A percentile compares a stretch with the other conserved stretches of the same genome.
Evolutionary conservation across 805 yeast species (phyloP).

Genomic region (Zygosaccharomyces lentus): DNA sequence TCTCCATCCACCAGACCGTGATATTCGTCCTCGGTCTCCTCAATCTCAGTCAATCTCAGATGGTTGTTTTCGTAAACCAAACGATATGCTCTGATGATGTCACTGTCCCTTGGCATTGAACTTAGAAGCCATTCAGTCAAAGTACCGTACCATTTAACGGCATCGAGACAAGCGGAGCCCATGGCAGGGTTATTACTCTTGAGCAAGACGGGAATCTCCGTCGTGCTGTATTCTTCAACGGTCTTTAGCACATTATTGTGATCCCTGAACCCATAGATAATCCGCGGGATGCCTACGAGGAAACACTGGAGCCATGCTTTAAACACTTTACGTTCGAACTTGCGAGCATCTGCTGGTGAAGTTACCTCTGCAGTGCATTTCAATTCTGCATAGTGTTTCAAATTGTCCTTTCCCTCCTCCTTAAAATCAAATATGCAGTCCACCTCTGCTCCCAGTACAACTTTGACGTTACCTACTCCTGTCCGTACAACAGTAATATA

Average conservation of each 20-base stretch:
- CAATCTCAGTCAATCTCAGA: slow-evolving; percentile 45
- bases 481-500: slow-evolving; percentile 77
- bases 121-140: slow-evolving; percentile 71
- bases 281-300: slow-evolving; percentile 73
- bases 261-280: slow-evolving; percentile 85
- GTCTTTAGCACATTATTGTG: slow-evolving; percentile 57
- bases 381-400: slow-evolving; percentile 77
- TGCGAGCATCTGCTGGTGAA: slow-evolving; percentile 52
- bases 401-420: slow-evolving; percentile 42
- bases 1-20: slow-evolving; percentile 38
- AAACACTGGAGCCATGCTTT: slow-evolving; percentile 93
- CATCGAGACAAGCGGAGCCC: slow-evolving; percentile 67
- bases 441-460: slow-evolving; percentile 83
- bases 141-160: slow-evolving; percentile 83
- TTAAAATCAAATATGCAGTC: slow-evolving; percentile 85
- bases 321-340: slow-evolving; percentile 72
- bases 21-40: slow-evolving; percentile 36
- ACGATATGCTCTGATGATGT: slow-evolving; percentile 52
- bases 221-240: slow-evolving; percentile 73
- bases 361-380: slow-evolving; percentile 63
- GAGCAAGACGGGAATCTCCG: slow-evolving; percentile 67
- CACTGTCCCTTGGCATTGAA: slow-evolving; percentile 48
- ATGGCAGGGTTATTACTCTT: slow-evolving; percentile 42
- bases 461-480: slow-evolving; percentile 68
- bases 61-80: slow-evolving; percentile 49